phyloP scores from a whole-genome alignment of 2,329 filamentous ascomycete genomes.

The Clonostachys rosea region DNA sequence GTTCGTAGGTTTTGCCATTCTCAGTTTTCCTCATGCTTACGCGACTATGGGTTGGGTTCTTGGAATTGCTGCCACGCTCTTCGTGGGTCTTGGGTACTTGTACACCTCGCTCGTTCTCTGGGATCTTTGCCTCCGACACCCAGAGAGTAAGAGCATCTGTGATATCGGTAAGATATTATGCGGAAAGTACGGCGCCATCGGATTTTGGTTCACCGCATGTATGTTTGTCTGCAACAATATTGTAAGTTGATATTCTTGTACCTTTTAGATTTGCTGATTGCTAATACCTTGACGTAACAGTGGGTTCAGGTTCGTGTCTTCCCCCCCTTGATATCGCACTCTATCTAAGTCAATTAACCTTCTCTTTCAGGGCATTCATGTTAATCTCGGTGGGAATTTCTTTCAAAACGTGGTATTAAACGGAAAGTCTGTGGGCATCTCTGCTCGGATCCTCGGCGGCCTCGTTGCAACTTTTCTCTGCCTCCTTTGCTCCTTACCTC shows the following conservation, averaged over 20 bases:
- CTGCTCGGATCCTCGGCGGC: too few species aligned
- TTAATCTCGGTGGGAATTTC: too few species aligned
- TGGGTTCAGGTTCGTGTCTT: too few species aligned
- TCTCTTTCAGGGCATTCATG: too few species aligned
- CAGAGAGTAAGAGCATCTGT: neutral
- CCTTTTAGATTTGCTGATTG: too few species aligned
- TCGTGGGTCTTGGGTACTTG: neutral
- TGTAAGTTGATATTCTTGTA: neutral
- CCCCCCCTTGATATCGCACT: too few species aligned
- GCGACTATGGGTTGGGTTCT: neutral
- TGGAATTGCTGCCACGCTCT: neutral
- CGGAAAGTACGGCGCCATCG: neutral
- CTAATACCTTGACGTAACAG: too few species aligned
- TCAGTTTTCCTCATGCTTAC: neutral
- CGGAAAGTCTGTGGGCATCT: too few species aligned
- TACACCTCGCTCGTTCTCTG: neutral
- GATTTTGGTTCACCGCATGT: neutral
- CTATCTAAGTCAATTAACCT: too few species aligned
- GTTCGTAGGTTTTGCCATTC: neutral
- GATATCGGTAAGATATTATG: conserved; percentile 1
- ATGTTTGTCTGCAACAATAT: conserved; percentile 4
- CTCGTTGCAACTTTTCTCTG: too few species aligned
- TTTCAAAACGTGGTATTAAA: too few species aligned
- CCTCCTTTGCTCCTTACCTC: too few species aligned
- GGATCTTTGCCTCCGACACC: conserved; percentile 1